Percentiles rank a stretch among this genome's conserved stretches.
phyloP scores from a whole-genome alignment of 164 flowering plant species.

The Hamamelis virginiana region DNA sequence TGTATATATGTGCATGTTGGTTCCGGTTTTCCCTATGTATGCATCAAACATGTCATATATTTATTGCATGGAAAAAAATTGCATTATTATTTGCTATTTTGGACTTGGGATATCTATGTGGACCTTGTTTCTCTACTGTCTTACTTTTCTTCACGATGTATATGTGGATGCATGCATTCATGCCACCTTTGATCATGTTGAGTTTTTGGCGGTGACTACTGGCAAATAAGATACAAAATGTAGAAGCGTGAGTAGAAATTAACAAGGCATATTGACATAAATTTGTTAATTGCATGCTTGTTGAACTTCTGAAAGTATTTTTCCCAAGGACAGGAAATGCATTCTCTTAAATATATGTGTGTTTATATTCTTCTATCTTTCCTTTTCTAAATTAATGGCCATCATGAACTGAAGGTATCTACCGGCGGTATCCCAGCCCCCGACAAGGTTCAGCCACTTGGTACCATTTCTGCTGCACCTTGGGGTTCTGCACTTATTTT shows the following conservation, averaged over 20 bases:
- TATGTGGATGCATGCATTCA: neutral
- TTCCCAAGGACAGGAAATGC: too few relatives aligned
- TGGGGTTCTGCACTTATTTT: constrained; percentile 99
- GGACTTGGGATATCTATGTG: neutral
- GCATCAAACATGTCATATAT: too few relatives aligned
- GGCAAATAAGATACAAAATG: too few relatives aligned
- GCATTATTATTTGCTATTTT: neutral
- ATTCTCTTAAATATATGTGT: too few relatives aligned
- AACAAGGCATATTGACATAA: too few relatives aligned
- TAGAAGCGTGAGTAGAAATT: too few relatives aligned
- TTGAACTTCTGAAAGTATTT: too few relatives aligned
- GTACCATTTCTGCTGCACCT: constrained; percentile 95
- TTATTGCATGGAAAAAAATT: too few relatives aligned
- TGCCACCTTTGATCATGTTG: too few relatives aligned
- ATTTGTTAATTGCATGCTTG: too few relatives aligned
- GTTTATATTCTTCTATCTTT: too few relatives aligned
- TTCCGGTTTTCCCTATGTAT: neutral
- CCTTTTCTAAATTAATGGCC: constrained; percentile 14
- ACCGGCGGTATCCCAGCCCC: constrained; percentile 95
- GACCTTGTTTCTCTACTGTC: neutral
- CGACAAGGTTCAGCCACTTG: constrained; percentile 70
- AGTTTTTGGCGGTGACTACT: too few relatives aligned
- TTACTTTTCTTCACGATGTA: neutral
- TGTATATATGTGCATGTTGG: neutral
- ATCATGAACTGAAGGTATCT: constrained; percentile 52